Evolutionary conservation across 192 early-diverging fungal genomes (phyloP).

Genomic region (Borealophlyctis nickersoniae): DNA sequence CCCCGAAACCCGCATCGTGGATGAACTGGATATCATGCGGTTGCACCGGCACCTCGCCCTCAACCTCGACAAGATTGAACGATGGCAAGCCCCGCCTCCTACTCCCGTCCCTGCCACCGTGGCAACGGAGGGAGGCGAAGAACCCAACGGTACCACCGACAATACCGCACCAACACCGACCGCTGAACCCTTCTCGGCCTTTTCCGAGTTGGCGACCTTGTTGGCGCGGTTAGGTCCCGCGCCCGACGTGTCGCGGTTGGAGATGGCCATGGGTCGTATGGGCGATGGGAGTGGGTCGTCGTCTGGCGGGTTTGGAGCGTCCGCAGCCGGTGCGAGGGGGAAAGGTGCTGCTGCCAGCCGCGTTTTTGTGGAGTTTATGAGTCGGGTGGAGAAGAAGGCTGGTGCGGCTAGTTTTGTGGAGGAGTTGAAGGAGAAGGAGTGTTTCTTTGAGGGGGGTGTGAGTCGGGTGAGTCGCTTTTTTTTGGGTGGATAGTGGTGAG

Average conservation of each 20-base stretch:
- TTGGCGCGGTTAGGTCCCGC: constrained; percentile 86
- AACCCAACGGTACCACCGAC: background rate
- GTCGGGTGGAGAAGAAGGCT: constrained; percentile 18
- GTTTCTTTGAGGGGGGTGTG: constrained; percentile 78
- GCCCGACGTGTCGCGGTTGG: constrained; percentile 55
- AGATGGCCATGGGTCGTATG: background rate
- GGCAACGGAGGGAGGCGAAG: background rate
- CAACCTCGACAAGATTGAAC: constrained; percentile 47
- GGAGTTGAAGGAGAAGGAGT: constrained; percentile 33
- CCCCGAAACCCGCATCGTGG: background rate
- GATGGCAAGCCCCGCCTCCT: background rate
- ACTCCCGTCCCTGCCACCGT: background rate
- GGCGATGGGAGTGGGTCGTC: background rate
- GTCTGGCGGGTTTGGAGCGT: background rate
- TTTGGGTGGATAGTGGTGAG: background rate
- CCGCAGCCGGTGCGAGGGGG: too few relatives aligned
- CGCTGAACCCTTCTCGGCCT: constrained; percentile 37
- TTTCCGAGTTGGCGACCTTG: constrained; percentile 78
- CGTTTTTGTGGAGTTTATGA: constrained; percentile 26
- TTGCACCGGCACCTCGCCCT: constrained; percentile 38
- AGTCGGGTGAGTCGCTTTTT: constrained; percentile 52
- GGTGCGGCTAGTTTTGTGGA: constrained; percentile 24
- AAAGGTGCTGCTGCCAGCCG: background rate
- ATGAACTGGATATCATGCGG: constrained; percentile 31
- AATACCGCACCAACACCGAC: background rate